A percentile compares a stretch with the other conserved stretches of the same genome.
phyloP scores from a whole-genome alignment of 306 rosid genomes.

The Erythrophleum fordii region DNA sequence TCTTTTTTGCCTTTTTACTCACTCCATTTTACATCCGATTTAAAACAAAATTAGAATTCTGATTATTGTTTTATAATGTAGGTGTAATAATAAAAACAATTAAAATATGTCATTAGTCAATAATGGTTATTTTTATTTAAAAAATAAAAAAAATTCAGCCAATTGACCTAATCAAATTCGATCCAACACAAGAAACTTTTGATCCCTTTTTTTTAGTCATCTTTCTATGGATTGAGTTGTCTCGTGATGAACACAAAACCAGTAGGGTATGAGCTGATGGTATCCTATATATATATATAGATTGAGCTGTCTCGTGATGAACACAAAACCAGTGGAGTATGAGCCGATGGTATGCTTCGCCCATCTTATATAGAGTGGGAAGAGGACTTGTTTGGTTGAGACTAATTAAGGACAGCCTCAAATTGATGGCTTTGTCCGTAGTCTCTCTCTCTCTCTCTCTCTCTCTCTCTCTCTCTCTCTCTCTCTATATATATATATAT shows the following conservation, averaged over 20 bases:
- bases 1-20: no score
- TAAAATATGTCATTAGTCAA: neutral
- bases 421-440: neutral
- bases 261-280: no score
- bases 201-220: no score
- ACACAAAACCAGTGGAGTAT: neutral
- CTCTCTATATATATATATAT: no score
- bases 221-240: neutral
- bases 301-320: neutral
- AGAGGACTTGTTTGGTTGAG: neutral
- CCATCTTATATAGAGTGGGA: no score
- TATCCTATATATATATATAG: no score
- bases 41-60: no score
- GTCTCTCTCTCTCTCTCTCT: no score
- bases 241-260: neutral
- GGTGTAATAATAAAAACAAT: neutral
- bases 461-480: no score
- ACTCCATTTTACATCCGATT: no score
- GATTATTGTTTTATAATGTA: neutral
- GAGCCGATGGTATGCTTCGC: no score
- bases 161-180: neutral
- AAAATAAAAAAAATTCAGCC: neutral
- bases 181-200: neutral
- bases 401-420: neutral
- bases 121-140: neutral